Conservation (phyloP, 129 eudicot genomes). For the Oenanthe sinensis region DNA sequence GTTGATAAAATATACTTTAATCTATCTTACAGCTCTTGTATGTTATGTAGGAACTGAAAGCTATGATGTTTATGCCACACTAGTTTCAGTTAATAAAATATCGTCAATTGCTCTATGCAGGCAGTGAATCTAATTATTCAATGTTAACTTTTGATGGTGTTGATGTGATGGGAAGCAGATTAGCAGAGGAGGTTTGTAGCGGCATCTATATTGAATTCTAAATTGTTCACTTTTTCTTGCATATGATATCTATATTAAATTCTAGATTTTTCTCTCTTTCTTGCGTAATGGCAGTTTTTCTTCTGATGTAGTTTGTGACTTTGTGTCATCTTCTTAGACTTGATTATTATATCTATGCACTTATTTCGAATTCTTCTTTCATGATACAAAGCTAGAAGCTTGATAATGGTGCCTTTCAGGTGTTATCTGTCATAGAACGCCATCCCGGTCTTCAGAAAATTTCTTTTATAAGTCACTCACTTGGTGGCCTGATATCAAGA, state of each 20-base stretch:
- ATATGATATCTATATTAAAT: not conserved
- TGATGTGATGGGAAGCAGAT: slow-evolving; percentile 90
- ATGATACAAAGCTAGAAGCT: slow-evolving; percentile 5
- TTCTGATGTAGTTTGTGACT: not conserved
- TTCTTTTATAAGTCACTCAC: slow-evolving; percentile 87
- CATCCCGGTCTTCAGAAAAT: slow-evolving; percentile 67
- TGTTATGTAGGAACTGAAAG: not conserved
- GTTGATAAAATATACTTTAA: too few species aligned
- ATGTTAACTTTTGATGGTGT: slow-evolving; percentile 84
- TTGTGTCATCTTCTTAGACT: not conserved
- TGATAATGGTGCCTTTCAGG: slow-evolving; percentile 35
- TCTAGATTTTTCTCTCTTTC: not conserved
- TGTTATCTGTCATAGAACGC: slow-evolving; percentile 50
- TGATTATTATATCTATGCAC: not conserved
- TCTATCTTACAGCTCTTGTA: not conserved
- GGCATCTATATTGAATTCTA: not conserved
- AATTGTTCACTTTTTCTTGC: not conserved
- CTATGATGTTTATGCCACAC: not conserved
- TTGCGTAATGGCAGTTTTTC: not conserved
- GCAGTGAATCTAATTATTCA: slow-evolving; percentile 72
- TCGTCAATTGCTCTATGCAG: slow-evolving; percentile 35
- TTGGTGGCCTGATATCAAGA: slow-evolving; percentile 89
- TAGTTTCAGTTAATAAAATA: slow-evolving; percentile 6
- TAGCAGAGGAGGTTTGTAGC: slow-evolving; percentile 80
- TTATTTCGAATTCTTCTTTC: not conserved